Conservation (phyloP, 2,329 filamentous ascomycete genomes). For the Thelonectria rubi region DNA sequence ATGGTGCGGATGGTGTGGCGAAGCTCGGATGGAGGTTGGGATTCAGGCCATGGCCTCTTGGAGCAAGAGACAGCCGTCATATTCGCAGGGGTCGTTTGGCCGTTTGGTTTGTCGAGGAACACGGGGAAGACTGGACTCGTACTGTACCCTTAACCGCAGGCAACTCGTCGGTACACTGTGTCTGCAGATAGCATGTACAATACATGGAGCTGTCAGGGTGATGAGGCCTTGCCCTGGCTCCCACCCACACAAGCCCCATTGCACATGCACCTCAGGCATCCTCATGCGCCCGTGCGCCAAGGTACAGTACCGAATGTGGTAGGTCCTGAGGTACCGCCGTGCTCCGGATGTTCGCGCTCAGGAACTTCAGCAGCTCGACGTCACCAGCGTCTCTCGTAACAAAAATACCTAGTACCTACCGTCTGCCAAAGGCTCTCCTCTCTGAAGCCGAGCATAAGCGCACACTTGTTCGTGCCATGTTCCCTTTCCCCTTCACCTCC, state of each 20-base stretch:
- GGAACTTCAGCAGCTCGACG: conserved; percentile 22
- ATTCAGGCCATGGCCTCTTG: not conserved
- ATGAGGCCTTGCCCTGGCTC: not conserved
- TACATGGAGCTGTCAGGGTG: not conserved
- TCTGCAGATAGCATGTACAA: not conserved
- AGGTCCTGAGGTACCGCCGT: not conserved
- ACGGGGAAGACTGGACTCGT: not conserved
- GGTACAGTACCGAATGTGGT: not conserved
- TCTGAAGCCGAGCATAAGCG: too few relatives aligned
- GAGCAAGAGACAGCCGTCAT: conserved; percentile 1
- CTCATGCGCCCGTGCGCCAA: not conserved
- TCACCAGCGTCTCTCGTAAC: not conserved
- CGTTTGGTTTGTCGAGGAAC: not conserved
- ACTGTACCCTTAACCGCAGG: not conserved
- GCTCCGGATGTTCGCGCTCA: not conserved
- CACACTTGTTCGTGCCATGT: not conserved
- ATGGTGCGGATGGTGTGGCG: conserved; percentile 11
- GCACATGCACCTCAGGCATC: conserved; percentile 5
- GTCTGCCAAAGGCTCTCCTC: too few relatives aligned
- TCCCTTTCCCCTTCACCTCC: too few relatives aligned
- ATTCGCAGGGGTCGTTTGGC: not conserved
- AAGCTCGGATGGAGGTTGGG: conserved; percentile 10
- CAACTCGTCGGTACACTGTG: not conserved
- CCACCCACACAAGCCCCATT: not conserved
- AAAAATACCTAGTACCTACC: too few relatives aligned